Evolutionary conservation across 352 stramenopile species (phyloP), one percentile per base, ranked within the genome.

Genomic region (Globisporangium polare): DNA sequence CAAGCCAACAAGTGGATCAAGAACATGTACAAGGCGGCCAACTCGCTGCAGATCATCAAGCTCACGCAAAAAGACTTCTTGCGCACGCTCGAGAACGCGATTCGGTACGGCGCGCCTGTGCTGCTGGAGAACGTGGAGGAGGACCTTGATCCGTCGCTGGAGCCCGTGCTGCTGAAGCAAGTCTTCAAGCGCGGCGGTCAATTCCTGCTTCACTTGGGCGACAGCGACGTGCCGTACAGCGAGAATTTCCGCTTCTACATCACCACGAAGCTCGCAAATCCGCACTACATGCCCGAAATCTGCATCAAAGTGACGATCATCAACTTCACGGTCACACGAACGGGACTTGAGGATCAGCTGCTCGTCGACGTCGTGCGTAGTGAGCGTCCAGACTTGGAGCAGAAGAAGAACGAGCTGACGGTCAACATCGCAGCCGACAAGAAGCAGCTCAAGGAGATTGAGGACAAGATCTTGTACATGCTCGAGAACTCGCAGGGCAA

Each of bases 291-390:
- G 84, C 92, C 93, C 18, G 93, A 98, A 60, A 89, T 98, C 57
- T 97, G 92, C 63, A 96, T 97, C 68, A 98, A 98, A 72, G 92
- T 97, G 22, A 98, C 92, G 2, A 76, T 98, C 31, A 95, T 98
- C 64, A 98, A 98, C 71, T 98, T 98, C 47, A 98, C 93, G 1
- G 92, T 98, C 24, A 98, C 93, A 9, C 75, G 96, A 46, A 90
- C 81, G 7, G 93, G 93, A 0, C 70, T 98, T 0, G 92, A 98
- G 50, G 93, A 98, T 55, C 93, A 98, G 63, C 68, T 98, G 26
- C 70, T 98, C 3, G 92, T 97, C 7, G 90, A 98, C 62, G 90
- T 98, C 5, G 90, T 98, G 22, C 82, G 85, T 12, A 96, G 93
- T 58, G 93, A 98, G 53, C 80, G 93, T 6, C 91, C 92, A 0